Evolutionary conservation across 2,329 filamentous ascomycete species (phyloP).

Genomic region (Leptographium wingfieldii): DNA sequence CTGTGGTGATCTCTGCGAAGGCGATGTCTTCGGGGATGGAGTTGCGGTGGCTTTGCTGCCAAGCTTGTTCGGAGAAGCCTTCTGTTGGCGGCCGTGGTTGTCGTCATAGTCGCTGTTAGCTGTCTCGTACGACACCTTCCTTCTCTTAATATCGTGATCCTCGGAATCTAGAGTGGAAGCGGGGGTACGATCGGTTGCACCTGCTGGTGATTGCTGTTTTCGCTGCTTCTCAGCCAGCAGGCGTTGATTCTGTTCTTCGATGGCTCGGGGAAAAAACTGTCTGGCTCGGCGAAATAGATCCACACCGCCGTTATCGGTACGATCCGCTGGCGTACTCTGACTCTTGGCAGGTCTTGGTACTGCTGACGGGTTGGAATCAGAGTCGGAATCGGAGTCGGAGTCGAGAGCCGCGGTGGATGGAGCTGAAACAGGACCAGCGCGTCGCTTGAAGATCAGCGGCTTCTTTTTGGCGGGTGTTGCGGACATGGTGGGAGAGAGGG

Average conservation of each 20-base stretch:
- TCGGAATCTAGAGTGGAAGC: background rate
- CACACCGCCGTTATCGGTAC: slow-evolving; percentile 22
- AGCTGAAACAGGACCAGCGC: slow-evolving; percentile 1
- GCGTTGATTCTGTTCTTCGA: slow-evolving; percentile 13
- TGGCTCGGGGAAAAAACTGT: slow-evolving; percentile 28
- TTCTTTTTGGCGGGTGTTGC: slow-evolving; percentile 5
- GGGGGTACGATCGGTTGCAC: background rate
- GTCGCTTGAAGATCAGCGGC: slow-evolving; percentile 11
- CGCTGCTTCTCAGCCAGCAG: slow-evolving; percentile 3
- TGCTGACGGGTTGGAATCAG: background rate
- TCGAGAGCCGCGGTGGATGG: background rate
- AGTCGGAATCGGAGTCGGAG: slow-evolving; percentile 2
- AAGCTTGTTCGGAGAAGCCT: background rate
- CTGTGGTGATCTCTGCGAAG: background rate
- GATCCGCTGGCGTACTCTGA: background rate
- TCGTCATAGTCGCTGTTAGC: background rate
- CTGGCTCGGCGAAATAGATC: slow-evolving; percentile 37
- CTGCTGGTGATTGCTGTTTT: slow-evolving; percentile 20
- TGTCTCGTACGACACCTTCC: slow-evolving; percentile 10
- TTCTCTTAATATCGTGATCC: slow-evolving; percentile 5
- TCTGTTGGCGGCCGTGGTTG: background rate
- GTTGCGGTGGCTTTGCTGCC: background rate
- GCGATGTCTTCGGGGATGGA: background rate
- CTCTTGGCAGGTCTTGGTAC: background rate
- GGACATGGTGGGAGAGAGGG: background rate